Conservation (phyloP, 1,284 basidiomycete genomes). For the Cerrena zonata region DNA sequence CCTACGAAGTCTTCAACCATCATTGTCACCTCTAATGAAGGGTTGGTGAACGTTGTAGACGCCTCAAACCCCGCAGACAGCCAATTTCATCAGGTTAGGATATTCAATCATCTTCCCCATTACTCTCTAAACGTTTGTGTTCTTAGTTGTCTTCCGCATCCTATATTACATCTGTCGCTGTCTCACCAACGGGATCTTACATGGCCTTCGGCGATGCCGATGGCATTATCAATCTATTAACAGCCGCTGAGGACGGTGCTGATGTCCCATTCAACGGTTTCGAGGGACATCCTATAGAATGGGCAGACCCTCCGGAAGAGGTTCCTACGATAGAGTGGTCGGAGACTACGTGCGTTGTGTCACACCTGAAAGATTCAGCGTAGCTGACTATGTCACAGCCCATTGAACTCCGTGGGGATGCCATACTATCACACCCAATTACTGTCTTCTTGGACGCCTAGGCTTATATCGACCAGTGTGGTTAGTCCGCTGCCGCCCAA, state of each 20-base stretch:
- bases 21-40: slow-evolving; percentile 77
- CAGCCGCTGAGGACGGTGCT: slow-evolving; percentile 65
- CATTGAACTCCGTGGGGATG: slow-evolving; percentile 85
- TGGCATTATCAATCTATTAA: slow-evolving; percentile 81
- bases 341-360: slow-evolving; percentile 61
- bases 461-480: slow-evolving; percentile 41
- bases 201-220: slow-evolving; percentile 90
- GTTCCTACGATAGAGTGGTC: slow-evolving; percentile 76
- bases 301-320: slow-evolving; percentile 73
- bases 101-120: background rate
- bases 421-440: slow-evolving; percentile 78
- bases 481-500: slow-evolving; percentile 62
- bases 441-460: slow-evolving; percentile 73
- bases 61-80: slow-evolving; percentile 64
- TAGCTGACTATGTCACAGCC: slow-evolving; percentile 38
- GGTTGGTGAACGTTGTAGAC: slow-evolving; percentile 88
- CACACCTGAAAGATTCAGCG: background rate
- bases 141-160: slow-evolving; percentile 61
- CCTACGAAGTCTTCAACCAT: slow-evolving; percentile 78
- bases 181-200: slow-evolving; percentile 84
- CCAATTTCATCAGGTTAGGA: slow-evolving; percentile 71
- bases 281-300: slow-evolving; percentile 77
- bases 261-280: slow-evolving; percentile 81
- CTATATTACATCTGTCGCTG: slow-evolving; percentile 75
- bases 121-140: background rate